Evolutionary conservation across 1,139 yeast genomes (phyloP).

Genomic region (Yamadazyma aaseri): DNA sequence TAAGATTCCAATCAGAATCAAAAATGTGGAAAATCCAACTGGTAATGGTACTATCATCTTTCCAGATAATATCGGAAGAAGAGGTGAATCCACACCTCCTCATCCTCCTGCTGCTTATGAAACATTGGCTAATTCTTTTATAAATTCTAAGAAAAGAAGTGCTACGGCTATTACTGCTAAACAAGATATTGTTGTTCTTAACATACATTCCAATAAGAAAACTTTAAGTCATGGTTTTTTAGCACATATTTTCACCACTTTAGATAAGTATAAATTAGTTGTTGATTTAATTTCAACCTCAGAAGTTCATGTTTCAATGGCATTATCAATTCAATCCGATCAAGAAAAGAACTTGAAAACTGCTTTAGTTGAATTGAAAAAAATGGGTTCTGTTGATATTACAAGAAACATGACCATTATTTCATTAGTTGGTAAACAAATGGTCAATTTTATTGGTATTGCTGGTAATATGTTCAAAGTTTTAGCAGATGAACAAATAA

Average conservation of each 20-base stretch:
- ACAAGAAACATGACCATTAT: slow-evolving; percentile 87
- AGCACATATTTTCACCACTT: slow-evolving; percentile 83
- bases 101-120: slow-evolving; percentile 86
- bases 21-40: slow-evolving; percentile 87
- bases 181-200: slow-evolving; percentile 85
- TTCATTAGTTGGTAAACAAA: slow-evolving; percentile 92
- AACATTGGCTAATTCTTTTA: slow-evolving; percentile 44
- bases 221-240: slow-evolving; percentile 92
- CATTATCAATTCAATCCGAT: slow-evolving; percentile 72
- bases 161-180: slow-evolving; percentile 98
- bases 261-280: slow-evolving; percentile 81
- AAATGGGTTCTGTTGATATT: slow-evolving; percentile 85
- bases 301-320: slow-evolving; percentile 98
- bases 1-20: slow-evolving; percentile 92
- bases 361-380: slow-evolving; percentile 75
- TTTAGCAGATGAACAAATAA: slow-evolving; percentile 85
- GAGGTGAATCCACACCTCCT: slow-evolving; percentile 89
- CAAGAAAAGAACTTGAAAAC: slow-evolving; percentile 57
- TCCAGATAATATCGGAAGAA: slow-evolving; percentile 82
- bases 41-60: slow-evolving; percentile 92
- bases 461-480: slow-evolving; percentile 98
- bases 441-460: slow-evolving; percentile 95
- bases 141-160: slow-evolving; percentile 59
- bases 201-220: slow-evolving; percentile 90
- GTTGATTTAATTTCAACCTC: slow-evolving; percentile 96